These are phyloP conservation scores for Leishmania amazonensis DNA, from an alignment of 208 protist genomes.

Conservation along the genomic window DNA sequence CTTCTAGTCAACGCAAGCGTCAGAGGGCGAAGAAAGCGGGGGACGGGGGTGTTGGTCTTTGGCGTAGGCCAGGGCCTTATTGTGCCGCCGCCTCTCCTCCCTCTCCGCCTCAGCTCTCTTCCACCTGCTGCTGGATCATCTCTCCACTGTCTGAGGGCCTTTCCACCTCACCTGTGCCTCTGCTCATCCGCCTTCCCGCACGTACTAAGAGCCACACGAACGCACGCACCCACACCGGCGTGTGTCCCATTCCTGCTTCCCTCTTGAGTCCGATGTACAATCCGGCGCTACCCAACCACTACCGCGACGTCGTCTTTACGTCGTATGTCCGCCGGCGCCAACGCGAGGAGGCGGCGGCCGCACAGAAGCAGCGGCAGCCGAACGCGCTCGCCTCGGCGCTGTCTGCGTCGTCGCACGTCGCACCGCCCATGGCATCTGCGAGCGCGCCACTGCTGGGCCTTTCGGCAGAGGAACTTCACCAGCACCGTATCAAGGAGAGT, in stretches of 20 bases:
- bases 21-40: background rate
- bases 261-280: conserved; percentile 41
- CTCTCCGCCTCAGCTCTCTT: background rate
- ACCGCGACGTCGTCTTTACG: conserved; percentile 47
- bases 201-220: background rate
- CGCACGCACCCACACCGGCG: background rate
- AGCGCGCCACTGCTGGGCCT: conserved; percentile 35
- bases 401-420: conserved; percentile 12
- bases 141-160: background rate
- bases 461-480: conserved; percentile 79
- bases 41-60: no score
- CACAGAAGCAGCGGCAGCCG: conserved; percentile 18
- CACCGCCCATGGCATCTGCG: background rate
- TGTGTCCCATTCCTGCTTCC: background rate
- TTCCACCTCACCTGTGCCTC: background rate
- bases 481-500: conserved; percentile 65
- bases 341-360: conserved; percentile 21
- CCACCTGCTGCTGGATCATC: background rate
- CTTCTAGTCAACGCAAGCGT: background rate
- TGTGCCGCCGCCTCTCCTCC: no score
- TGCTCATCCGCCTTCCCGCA: background rate
- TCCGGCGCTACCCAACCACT: conserved; percentile 55
- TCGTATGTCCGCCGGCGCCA: conserved; percentile 37
- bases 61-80: background rate
- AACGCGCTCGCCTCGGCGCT: conserved; percentile 32